Conservation (phyloP, 2,329 filamentous ascomycete species). For the Exophiala sideris region DNA sequence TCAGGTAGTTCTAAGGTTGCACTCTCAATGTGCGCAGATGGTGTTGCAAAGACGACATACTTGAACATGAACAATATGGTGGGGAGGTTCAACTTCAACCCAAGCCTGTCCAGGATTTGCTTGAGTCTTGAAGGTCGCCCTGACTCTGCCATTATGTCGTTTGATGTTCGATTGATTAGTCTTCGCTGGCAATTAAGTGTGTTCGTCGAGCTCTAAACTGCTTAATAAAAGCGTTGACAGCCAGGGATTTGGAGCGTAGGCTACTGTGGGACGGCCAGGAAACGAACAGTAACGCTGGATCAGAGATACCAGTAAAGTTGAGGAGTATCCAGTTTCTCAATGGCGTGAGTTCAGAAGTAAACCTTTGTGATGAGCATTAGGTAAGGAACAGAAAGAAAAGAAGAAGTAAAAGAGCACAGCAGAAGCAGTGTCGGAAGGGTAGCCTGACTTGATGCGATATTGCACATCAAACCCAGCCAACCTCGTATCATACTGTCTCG, state of each 20-base stretch:
- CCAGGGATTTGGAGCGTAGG: not conserved
- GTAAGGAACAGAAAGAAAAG: constrained; percentile 1
- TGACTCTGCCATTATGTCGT: constrained; percentile 8
- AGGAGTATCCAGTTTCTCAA: too few relatives aligned
- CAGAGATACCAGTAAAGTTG: too few relatives aligned
- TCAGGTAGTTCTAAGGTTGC: not conserved
- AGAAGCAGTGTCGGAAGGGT: not conserved
- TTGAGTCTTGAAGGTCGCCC: constrained; percentile 11
- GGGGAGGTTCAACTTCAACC: constrained; percentile 19
- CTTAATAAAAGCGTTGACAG: too few relatives aligned
- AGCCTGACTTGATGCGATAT: not conserved
- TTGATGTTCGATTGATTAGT: too few relatives aligned
- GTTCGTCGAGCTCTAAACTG: too few relatives aligned
- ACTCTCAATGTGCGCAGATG: not conserved
- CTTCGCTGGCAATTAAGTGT: too few relatives aligned
- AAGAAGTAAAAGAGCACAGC: not conserved
- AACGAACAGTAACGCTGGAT: too few relatives aligned
- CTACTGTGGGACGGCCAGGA: too few relatives aligned
- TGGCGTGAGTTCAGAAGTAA: too few relatives aligned
- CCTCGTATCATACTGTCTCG: not conserved
- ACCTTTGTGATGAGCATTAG: not conserved
- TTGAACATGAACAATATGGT: constrained; percentile 19
- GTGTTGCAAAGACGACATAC: constrained; percentile 3
- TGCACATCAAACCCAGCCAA: not conserved
- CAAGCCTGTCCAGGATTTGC: constrained; percentile 9